These are phyloP conservation scores for Eucalyptus pauciflora DNA, from an alignment of 345 rosid species.

Conservation along the genomic window DNA sequence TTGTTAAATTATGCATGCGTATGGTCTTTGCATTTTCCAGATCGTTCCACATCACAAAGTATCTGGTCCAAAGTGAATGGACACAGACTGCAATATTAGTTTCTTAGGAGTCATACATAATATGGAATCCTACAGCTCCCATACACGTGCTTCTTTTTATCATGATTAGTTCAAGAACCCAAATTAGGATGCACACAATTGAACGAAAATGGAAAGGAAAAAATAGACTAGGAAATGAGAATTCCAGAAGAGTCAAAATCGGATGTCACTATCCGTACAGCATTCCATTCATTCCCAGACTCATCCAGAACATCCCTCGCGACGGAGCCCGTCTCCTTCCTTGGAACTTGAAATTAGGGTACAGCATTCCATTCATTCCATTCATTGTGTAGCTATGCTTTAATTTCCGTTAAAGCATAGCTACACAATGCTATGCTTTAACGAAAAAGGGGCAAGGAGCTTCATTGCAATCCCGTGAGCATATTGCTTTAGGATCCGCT, in stretches of 20 bases:
- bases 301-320: too few species aligned
- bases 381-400: too few species aligned
- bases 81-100: background rate
- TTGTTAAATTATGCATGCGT: background rate
- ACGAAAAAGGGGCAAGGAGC: too few species aligned
- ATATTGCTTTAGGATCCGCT: too few species aligned
- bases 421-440: too few species aligned
- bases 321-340: too few species aligned
- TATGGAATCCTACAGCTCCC: background rate
- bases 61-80: background rate
- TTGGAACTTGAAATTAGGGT: too few species aligned
- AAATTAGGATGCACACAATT: background rate
- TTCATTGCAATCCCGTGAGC: too few species aligned
- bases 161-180: background rate
- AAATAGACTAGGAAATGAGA: background rate
- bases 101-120: background rate
- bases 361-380: too few species aligned
- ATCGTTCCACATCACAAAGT: background rate
- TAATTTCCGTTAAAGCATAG: too few species aligned
- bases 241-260: background rate
- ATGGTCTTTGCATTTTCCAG: background rate
- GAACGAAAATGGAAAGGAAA: background rate
- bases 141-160: background rate
- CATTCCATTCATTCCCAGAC: too few species aligned
- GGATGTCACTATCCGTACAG: too few species aligned